These are phyloP conservation scores for Aspergillus hancockii DNA, from an alignment of 495 filamentous ascomycete genomes.

Conservation along the genomic window DNA sequence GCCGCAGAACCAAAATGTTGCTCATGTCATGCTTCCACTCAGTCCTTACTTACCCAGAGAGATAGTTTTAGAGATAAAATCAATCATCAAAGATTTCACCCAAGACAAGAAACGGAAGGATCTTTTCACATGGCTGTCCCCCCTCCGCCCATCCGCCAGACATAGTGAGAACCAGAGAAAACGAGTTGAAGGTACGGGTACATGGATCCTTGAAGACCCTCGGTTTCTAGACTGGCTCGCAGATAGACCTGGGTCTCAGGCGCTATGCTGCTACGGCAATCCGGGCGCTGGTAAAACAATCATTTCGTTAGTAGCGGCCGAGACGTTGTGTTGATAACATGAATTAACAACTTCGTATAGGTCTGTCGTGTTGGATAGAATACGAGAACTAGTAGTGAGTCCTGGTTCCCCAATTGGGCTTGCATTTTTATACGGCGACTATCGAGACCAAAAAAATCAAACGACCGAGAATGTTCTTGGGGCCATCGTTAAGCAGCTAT, in stretches of 20 bases:
- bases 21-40: not conserved
- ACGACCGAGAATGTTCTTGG: conserved; percentile 21
- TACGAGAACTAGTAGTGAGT: conserved; percentile 10
- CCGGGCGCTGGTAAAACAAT: conserved; percentile 35
- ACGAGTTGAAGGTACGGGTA: conserved; percentile 18
- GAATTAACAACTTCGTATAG: not conserved
- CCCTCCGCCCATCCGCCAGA: conserved; percentile 13
- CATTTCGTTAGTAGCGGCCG: conserved; percentile 21
- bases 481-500: conserved; percentile 24
- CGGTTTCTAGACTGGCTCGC: conserved; percentile 15
- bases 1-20: not conserved
- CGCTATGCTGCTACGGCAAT: conserved; percentile 11
- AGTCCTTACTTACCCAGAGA: not conserved
- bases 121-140: conserved; percentile 21
- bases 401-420: conserved; percentile 15
- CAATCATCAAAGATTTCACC: not conserved
- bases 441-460: conserved; percentile 25
- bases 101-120: conserved; percentile 6
- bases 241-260: not conserved
- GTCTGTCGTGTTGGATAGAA: conserved; percentile 13
- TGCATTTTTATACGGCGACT: conserved; percentile 35
- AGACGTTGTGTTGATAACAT: not conserved
- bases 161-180: conserved; percentile 11
- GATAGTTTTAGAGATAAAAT: not conserved
- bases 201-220: conserved; percentile 20